Evolutionary conservation across 2,329 filamentous ascomycete genomes (phyloP).

Genomic region (Allantophomopsis lycopodina): DNA sequence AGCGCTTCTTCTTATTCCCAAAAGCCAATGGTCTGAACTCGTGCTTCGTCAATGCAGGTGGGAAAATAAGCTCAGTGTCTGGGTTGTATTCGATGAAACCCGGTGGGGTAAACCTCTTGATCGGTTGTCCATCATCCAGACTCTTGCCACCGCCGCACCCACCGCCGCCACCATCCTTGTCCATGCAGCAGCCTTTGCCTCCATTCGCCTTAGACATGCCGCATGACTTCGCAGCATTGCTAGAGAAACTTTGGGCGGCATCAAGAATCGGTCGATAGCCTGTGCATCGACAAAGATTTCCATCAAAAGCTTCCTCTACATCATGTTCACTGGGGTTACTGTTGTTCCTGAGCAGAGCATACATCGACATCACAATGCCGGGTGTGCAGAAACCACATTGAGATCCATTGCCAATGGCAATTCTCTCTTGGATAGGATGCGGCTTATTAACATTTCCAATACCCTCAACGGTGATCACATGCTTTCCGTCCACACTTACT

Average conservation of each 20-base stretch:
- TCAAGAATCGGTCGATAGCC: conserved; percentile 91
- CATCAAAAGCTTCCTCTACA: conserved; percentile 92
- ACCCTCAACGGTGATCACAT: conserved; percentile 94
- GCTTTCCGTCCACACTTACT: conserved; percentile 88
- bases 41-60: conserved; percentile 70
- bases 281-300: conserved; percentile 90
- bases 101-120: conserved; percentile 66
- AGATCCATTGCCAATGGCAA: conserved; percentile 82
- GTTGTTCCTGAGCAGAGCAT: conserved; percentile 82
- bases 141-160: conserved; percentile 59
- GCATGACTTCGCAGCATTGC: conserved; percentile 28
- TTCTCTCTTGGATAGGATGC: conserved; percentile 80
- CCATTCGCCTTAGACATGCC: conserved; percentile 34
- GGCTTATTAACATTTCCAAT: conserved; percentile 81
- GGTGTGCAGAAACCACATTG: conserved; percentile 93
- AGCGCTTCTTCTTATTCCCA: conserved; percentile 87
- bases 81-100: conserved; percentile 91
- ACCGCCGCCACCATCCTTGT: conserved; percentile 33
- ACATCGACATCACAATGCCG: conserved; percentile 95
- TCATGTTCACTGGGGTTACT: conserved; percentile 64
- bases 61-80: conserved; percentile 91
- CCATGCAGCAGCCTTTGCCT: conserved; percentile 58
- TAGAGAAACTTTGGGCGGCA: conserved; percentile 77
- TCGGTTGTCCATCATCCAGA: conserved; percentile 33
- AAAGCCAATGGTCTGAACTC: conserved; percentile 72